Evolutionary conservation across 2,329 filamentous ascomycete genomes (phyloP).

Genomic region (Nothophoma quercina): DNA sequence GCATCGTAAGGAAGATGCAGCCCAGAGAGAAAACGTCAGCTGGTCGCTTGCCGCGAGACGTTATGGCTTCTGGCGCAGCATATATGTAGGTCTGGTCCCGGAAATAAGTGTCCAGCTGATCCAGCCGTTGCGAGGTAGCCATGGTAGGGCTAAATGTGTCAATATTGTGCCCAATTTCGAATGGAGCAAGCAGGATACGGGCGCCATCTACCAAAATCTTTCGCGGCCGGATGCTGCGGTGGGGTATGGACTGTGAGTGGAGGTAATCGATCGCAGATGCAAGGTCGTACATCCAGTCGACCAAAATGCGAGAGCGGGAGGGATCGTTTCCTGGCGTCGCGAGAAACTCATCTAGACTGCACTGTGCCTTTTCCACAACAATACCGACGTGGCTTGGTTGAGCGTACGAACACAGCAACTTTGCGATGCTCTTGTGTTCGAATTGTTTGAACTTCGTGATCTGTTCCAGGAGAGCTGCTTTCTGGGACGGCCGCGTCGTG

Average conservation of each 20-base stretch:
- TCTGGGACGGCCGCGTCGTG: constrained; percentile 45
- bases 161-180: constrained; percentile 44
- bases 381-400: constrained; percentile 49
- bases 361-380: constrained; percentile 43
- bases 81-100: constrained; percentile 49
- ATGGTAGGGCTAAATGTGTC: constrained; percentile 41
- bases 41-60: constrained; percentile 46
- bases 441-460: constrained; percentile 49
- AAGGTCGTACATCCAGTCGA: constrained; percentile 53
- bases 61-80: constrained; percentile 49
- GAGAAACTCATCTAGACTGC: constrained; percentile 50
- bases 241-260: constrained; percentile 47
- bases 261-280: constrained; percentile 50
- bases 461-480: constrained; percentile 45
- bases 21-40: constrained; percentile 51
- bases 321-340: constrained; percentile 38
- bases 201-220: constrained; percentile 50
- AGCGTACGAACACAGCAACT: constrained; percentile 48
- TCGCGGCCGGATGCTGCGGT: constrained; percentile 48
- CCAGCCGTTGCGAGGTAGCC: constrained; percentile 37
- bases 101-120: constrained; percentile 42
- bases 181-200: constrained; percentile 46
- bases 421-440: constrained; percentile 50
- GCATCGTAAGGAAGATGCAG: constrained; percentile 51
- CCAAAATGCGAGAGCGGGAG: constrained; percentile 42